phyloP scores from a whole-genome alignment of 1,284 basidiomycete genomes.

The Phenoliferia sp. region DNA sequence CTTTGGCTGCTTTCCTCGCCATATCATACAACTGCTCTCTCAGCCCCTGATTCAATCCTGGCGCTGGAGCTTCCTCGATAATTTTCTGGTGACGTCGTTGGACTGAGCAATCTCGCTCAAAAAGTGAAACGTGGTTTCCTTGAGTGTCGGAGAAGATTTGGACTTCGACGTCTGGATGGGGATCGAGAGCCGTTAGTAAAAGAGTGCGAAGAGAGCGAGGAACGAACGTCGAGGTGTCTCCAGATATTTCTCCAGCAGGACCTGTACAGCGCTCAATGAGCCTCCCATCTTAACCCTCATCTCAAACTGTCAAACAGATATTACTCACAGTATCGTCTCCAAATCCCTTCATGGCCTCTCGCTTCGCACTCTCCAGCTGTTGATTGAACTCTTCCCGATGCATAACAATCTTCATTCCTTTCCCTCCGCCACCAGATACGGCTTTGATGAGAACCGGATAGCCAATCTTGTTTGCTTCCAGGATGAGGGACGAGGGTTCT shows the following conservation, averaged over 20 bases:
- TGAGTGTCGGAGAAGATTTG: constrained; percentile 72
- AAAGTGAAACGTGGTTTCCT: constrained; percentile 76
- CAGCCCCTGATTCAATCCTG: constrained; percentile 68
- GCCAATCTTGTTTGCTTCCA: constrained; percentile 53
- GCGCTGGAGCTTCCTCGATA: constrained; percentile 91
- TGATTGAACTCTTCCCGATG: constrained; percentile 63
- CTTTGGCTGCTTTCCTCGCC: constrained; percentile 83
- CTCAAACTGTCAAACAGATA: too few species aligned
- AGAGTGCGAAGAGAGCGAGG: not conserved
- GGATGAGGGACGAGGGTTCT: constrained; percentile 57
- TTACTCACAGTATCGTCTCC: constrained; percentile 65
- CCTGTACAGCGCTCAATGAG: constrained; percentile 43
- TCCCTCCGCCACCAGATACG: constrained; percentile 45
- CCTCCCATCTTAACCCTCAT: not conserved
- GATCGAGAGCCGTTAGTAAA: not conserved
- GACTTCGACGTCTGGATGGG: constrained; percentile 62
- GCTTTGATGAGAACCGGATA: constrained; percentile 46
- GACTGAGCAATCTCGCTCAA: constrained; percentile 91
- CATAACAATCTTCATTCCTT: constrained; percentile 47
- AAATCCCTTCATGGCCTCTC: constrained; percentile 80
- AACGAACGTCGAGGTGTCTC: constrained; percentile 57
- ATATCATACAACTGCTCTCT: constrained; percentile 76
- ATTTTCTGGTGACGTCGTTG: constrained; percentile 76
- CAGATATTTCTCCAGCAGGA: constrained; percentile 82
- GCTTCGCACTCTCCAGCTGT: constrained; percentile 73